phyloP scores from a whole-genome alignment of 108 stramenopile species.

The Fistulifera solaris region DNA sequence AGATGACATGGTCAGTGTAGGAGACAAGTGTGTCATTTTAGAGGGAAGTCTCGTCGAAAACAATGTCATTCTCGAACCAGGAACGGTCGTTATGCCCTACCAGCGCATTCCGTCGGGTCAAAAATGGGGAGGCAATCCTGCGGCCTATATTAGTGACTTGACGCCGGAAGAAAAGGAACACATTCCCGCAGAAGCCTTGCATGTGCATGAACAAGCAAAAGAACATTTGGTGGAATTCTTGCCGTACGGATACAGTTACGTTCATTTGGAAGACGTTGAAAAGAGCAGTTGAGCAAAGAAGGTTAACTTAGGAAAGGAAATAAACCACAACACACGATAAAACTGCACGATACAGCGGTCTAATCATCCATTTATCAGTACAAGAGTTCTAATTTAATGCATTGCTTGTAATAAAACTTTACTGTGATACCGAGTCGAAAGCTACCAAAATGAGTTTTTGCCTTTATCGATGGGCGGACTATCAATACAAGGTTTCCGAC shows the following conservation, averaged over 20 bases:
- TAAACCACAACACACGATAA: not conserved
- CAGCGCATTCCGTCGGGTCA: slow-evolving; percentile 79
- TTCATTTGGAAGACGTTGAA: slow-evolving; percentile 85
- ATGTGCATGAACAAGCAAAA: slow-evolving; percentile 54
- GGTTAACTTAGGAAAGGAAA: not conserved
- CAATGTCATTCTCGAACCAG: slow-evolving; percentile 78
- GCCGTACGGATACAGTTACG: slow-evolving; percentile 75
- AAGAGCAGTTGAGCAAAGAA: slow-evolving; percentile 15
- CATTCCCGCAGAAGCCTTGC: slow-evolving; percentile 55
- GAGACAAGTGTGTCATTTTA: slow-evolving; percentile 81
- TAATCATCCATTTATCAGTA: too few relatives aligned
- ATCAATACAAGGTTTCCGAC: not conserved
- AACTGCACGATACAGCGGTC: too few relatives aligned
- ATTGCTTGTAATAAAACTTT: too few relatives aligned
- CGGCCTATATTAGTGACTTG: slow-evolving; percentile 61
- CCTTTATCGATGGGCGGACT: slow-evolving; percentile 6
- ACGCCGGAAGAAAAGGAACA: slow-evolving; percentile 60
- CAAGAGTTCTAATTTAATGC: too few relatives aligned
- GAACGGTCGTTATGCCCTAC: slow-evolving; percentile 83
- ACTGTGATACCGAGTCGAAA: too few relatives aligned
- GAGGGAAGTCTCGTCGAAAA: slow-evolving; percentile 85
- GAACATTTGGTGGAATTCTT: slow-evolving; percentile 88
- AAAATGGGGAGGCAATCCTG: slow-evolving; percentile 91
- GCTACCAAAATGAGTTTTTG: not conserved
- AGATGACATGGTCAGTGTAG: slow-evolving; percentile 75